Conservation (phyloP, 345 rosid genomes). For the Cochlearia excelsa region DNA sequence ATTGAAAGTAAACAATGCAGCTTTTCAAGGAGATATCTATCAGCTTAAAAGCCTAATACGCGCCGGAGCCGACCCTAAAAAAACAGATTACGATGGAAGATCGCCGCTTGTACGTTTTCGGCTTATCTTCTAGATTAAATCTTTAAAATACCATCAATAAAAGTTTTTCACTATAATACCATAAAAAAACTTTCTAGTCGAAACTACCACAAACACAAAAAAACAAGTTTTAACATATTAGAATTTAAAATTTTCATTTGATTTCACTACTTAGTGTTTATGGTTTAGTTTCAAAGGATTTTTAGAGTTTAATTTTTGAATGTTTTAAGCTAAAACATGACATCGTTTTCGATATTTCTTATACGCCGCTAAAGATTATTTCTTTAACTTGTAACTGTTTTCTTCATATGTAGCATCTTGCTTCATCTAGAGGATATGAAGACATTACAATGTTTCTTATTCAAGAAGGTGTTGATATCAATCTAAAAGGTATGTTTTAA, state of each 20-base stretch:
- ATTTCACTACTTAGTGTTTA: too few relatives aligned
- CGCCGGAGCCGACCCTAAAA: slow-evolving; percentile 90
- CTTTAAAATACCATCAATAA: too few relatives aligned
- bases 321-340: too few relatives aligned
- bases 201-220: too few relatives aligned
- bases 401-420: slow-evolving; percentile 72
- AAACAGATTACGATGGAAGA: slow-evolving; percentile 91
- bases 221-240: too few relatives aligned
- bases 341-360: neutral
- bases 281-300: too few relatives aligned
- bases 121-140: too few relatives aligned
- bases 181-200: too few relatives aligned
- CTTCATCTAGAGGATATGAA: slow-evolving; percentile 81
- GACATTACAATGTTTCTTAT: slow-evolving; percentile 66
- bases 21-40: slow-evolving; percentile 76
- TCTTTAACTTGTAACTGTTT: neutral
- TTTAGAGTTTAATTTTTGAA: too few relatives aligned
- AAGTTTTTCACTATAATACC: too few relatives aligned
- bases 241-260: too few relatives aligned
- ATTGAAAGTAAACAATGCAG: slow-evolving; percentile 75
- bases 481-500: slow-evolving; percentile 52
- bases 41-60: slow-evolving; percentile 71
- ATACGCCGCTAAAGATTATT: neutral
- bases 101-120: slow-evolving; percentile 64
- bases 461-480: slow-evolving; percentile 56